Base-by-base conservation (phyloP, 257 asterid species). In the Orobanche coerulescens region DNA sequence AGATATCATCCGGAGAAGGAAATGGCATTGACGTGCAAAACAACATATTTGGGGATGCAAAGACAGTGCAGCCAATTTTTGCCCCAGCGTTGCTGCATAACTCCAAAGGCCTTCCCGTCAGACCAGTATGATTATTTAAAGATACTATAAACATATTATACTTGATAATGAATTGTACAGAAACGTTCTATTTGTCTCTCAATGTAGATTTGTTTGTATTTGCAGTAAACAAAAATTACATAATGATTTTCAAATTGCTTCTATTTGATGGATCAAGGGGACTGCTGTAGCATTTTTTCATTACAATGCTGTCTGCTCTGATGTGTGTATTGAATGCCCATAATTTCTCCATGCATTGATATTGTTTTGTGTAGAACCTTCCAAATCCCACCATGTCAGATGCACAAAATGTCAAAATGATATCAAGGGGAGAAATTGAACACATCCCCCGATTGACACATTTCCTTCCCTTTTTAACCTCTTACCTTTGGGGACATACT, bases 101-200 rank as follows among this genome's bases (percentile, higher is more conserved):
- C 74, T 53, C 90, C 65, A 93, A 93, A 72, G 99, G 99, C 78
- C 94, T 93, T 58, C 99, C 99, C 13, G 56, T 93, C 67, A 86
- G 97, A 86, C 84, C 42, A 76, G 99, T 89, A 89, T 72, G 75
- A 50, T 46, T 66, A 42, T 64, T 54, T 62, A 33, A 44, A 55
- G 59, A 65, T 46, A 57, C 48, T 51, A 54, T 20, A 28, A 20
- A 50, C 26, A 28, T 40, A 24, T 28, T 52, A 39, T 51, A 20
- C 69, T 62, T 56, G 39, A 20, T 62, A 43, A 56, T 60, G 68
- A 56, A 13, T 24, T 54, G 13, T 48, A 55, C 26, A 50, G 44
- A 30, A 53, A 55, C 61, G 26, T 61, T 39, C 42, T 65, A 18
- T 51, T 11, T 48, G 39, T 30, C 23, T 61, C 52, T 54, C 51